Base-by-base conservation (phyloP, 768 basidiomycete genomes). In the Suillus weaverae region DNA sequence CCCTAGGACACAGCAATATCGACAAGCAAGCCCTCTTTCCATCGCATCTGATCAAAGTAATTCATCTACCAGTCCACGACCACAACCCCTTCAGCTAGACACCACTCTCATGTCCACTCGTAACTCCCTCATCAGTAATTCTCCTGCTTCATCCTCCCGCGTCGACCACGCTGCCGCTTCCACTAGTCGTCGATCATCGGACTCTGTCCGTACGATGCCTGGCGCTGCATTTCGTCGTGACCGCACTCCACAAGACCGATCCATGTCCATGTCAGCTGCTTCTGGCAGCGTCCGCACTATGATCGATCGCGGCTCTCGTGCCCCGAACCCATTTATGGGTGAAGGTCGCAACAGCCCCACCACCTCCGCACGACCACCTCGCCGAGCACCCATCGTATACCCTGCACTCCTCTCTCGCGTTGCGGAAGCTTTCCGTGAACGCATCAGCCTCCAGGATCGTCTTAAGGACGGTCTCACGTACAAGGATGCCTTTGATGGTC, bases 341-440 rank as follows among this genome's bases (percentile, higher is more conserved):
- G 70, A 55, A 43, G 71, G 73, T 62, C 82, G 76, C 64, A 73
- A 75, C 62, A 79, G 79, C 26, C 77, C 78, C 61, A 73, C 72
- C 30, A 68, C 69, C 51, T 71, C 77, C 60, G 72, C 79, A 69
- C 81, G 75, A 70, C 73, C 73, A 63, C 78, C 69, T 54, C 65
- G 73, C 50, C 86, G 89, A 71, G 83, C 87, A 41, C 92, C 93
- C 33, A 82, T 90, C 50, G 89, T 98, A 61, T 97, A 98, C 79
- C 96, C 97, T n/a, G 97, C 97, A 2, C 82, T 99, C 30, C 85
- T 99, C 8, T 98, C 96, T 26, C 90, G 91, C 64, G 95, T 99
- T 13, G 95, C 96, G 2, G 92, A 94, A 67, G 94, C 94, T 4
- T 97, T 99, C 80, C 89, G 89, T 59, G 86, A 91, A 65, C 89